phyloP scores from a whole-genome alignment of 805 yeast genomes.

The Gaillardinia entomophila region DNA sequence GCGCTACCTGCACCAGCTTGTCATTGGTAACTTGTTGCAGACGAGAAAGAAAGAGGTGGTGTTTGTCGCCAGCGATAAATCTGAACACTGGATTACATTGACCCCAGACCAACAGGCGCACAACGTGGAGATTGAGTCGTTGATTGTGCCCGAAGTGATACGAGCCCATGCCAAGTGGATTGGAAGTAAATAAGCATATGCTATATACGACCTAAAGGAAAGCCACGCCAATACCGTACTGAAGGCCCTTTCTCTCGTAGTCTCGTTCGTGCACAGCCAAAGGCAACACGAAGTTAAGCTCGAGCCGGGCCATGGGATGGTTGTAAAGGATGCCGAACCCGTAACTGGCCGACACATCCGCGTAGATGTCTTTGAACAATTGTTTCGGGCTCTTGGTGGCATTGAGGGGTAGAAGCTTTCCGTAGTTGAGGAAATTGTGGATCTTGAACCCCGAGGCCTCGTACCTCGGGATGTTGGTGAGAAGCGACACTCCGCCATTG shows the following conservation, averaged over 20 bases:
- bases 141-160: slow-evolving; percentile 75
- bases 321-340: slow-evolving; percentile 49
- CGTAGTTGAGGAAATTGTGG: slow-evolving; percentile 45
- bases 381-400: slow-evolving; percentile 3
- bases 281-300: slow-evolving; percentile 51
- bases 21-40: slow-evolving; percentile 88
- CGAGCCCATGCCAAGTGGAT: slow-evolving; percentile 63
- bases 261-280: slow-evolving; percentile 40
- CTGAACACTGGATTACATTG: slow-evolving; percentile 47
- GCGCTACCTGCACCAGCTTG: slow-evolving; percentile 87
- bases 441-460: slow-evolving; percentile 42
- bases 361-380: slow-evolving; percentile 2
- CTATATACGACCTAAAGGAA: slow-evolving; percentile 36
- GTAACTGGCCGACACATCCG: slow-evolving; percentile 28
- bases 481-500: slow-evolving; percentile 40
- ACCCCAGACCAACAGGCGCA: slow-evolving; percentile 31
- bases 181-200: slow-evolving; percentile 4
- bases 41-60: slow-evolving; percentile 85
- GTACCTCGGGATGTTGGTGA: slow-evolving; percentile 38
- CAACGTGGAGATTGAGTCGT: slow-evolving; percentile 64
- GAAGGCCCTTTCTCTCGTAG: slow-evolving; percentile 45
- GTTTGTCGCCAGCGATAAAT: slow-evolving; percentile 55
- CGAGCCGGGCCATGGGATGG: slow-evolving; percentile 56
- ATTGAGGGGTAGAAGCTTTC: slow-evolving; percentile 32
- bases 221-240: slow-evolving; percentile 56